phyloP scores from a whole-genome alignment of 2,329 filamentous ascomycete species.

The Fusarium subtropicale region DNA sequence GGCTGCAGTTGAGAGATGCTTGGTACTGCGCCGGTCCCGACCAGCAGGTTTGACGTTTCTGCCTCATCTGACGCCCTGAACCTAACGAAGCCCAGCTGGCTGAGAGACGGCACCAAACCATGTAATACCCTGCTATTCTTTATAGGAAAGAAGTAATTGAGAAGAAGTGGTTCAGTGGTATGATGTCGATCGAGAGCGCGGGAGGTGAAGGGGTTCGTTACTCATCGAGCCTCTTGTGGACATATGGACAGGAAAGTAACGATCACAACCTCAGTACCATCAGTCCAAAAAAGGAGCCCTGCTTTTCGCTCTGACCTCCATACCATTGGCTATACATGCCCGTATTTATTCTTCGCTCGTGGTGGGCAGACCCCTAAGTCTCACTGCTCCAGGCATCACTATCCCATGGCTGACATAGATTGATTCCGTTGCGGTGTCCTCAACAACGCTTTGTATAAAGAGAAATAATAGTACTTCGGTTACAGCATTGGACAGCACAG shows the following conservation, averaged over 20 bases:
- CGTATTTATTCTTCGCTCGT: background rate
- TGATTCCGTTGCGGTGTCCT: background rate
- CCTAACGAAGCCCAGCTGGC: background rate
- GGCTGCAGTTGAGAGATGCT: background rate
- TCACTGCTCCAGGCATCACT: background rate
- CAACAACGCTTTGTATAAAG: background rate
- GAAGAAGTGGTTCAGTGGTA: background rate
- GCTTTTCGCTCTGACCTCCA: background rate
- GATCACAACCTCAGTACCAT: background rate
- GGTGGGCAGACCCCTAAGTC: background rate
- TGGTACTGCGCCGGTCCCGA: constrained; percentile 7
- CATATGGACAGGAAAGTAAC: background rate
- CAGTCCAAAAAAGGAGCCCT: background rate
- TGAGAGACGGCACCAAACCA: background rate
- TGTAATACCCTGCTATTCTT: background rate
- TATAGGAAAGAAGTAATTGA: background rate
- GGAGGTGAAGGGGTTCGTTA: constrained; percentile 14
- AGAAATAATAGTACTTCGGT: background rate
- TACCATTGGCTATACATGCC: background rate
- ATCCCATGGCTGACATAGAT: background rate
- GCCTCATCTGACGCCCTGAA: constrained; percentile 7
- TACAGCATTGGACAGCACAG: background rate
- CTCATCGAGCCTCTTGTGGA: background rate
- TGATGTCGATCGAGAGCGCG: background rate
- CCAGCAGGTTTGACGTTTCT: constrained; percentile 30